These are phyloP conservation scores for Microstegium vimineum DNA, from an alignment of 176 grass and related monocot genomes.

Conservation along the genomic window DNA sequence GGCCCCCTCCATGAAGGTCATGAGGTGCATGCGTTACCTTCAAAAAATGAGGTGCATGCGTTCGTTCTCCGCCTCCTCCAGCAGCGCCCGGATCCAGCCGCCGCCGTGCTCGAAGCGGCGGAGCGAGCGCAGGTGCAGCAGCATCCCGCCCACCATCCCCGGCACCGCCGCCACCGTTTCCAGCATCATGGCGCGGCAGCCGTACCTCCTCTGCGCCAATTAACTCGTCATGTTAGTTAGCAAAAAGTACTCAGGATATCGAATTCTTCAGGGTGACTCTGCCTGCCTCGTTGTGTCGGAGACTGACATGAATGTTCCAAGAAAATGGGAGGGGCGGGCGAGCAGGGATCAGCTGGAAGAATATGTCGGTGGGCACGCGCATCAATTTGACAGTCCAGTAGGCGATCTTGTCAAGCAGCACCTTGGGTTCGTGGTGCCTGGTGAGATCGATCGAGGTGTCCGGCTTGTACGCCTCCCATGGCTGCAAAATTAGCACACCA, in stretches of 20 bases:
- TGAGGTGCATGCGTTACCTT: conserved; percentile 79
- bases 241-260: neutral
- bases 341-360: conserved; percentile 49
- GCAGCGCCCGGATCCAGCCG: conserved; percentile 62
- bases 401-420: conserved; percentile 49
- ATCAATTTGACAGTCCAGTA: conserved; percentile 51
- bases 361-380: conserved; percentile 58
- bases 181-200: conserved; percentile 77
- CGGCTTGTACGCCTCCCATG: conserved; percentile 54
- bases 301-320: neutral
- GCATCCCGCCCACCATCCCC: conserved; percentile 78
- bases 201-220: conserved; percentile 64
- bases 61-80: conserved; percentile 86
- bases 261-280: too few relatives aligned
- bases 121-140: conserved; percentile 73
- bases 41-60: conserved; percentile 84
- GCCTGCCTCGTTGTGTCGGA: neutral
- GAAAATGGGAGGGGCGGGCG: neutral
- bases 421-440: conserved; percentile 60
- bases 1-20: conserved; percentile 88
- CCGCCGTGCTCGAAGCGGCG: conserved; percentile 75
- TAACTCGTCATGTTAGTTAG: neutral
- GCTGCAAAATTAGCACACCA: conserved; percentile 29
- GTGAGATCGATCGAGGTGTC: conserved; percentile 52
- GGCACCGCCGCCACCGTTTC: conserved; percentile 83